Conservation (phyloP, 1,284 basidiomycete genomes). For the Stygiomarasmius scandens region DNA sequence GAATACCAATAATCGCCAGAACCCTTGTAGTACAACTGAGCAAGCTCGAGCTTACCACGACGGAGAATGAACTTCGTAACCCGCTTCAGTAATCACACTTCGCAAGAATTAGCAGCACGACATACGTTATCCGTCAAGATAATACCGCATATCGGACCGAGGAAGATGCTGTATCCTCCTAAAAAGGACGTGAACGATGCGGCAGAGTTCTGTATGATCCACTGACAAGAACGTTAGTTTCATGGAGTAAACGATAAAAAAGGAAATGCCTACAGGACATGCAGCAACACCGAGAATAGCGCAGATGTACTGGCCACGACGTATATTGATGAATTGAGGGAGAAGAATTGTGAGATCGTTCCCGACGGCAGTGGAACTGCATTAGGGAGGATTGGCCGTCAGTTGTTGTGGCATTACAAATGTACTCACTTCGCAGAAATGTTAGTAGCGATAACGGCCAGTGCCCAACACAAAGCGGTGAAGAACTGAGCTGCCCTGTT, state of each 20-base stretch:
- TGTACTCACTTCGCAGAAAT: conserved; percentile 54
- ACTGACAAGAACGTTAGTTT: conserved; percentile 32
- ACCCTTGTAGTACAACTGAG: neutral
- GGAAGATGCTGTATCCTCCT: conserved; percentile 37
- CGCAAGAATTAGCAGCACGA: conserved; percentile 8
- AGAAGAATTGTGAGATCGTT: conserved; percentile 22
- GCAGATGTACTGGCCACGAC: conserved; percentile 47
- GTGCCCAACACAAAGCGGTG: conserved; percentile 54
- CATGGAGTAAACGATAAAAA: no score
- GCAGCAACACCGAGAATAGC: conserved; percentile 55
- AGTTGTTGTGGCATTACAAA: neutral
- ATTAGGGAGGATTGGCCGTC: neutral
- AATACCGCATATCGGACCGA: conserved; percentile 25
- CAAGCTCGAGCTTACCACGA: neutral
- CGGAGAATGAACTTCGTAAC: conserved; percentile 9
- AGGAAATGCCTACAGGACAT: conserved; percentile 42
- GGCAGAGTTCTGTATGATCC: conserved; percentile 24
- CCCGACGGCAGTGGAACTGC: conserved; percentile 24
- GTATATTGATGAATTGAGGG: conserved; percentile 59
- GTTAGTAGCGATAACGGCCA: conserved; percentile 66
- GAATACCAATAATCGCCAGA: conserved; percentile 17
- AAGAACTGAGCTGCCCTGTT: conserved; percentile 73
- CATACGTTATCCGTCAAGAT: conserved; percentile 18
- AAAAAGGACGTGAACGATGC: conserved; percentile 20
- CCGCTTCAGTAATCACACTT: neutral